Evolutionary conservation across 2,329 filamentous ascomycete species (phyloP), one percentile per base, ranked within the genome.

Genomic region (Pyrenophora teres): DNA sequence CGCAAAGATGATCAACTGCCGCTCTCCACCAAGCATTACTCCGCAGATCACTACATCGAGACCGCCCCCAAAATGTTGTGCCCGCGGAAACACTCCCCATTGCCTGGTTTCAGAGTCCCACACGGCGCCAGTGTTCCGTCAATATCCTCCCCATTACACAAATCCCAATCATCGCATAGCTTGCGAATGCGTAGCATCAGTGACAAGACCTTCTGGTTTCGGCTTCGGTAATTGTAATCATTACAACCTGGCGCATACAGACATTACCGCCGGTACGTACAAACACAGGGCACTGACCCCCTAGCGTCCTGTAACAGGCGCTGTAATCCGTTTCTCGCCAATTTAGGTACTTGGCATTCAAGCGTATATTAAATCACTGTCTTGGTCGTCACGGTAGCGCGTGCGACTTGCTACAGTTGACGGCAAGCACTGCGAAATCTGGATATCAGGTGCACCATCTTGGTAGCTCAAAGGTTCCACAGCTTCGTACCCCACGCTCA

Each of bases 141-240:
- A 62, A 62, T 63, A 62, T 51, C 54, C 48, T 41, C 42, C 47
- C 58, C 59, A 57, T 53, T 50, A 48, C 49, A 37, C 30, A 25
- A 45, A 40, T 36, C 46, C 32, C 46, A 4, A 38, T 42, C 27
- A 46, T 18, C 32, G 27, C 31, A 37, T 38, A 31, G 36, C 44
- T 49, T 32, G 36, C 30, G 12, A 31, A 41, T 40, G 40, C 37
- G n/a, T 33, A 33, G n/a, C 50, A 44, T 42, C 27, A 47, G 25
- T 37, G 6, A 33, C 27, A 30, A 30, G 27, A 9, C 27, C 27
- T 30, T 30, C 7, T 30, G 27, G 9, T 10, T 30, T 30, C 27
- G 27, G 27, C 27, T 30, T 13, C 10, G 9, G 27, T 30, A 30
- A 30, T 30, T 30, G 27, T 46, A 21, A 45, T 49, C 31, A 27